phyloP scores from a whole-genome alignment of 1,284 basidiomycete species.

The Fomes fomentarius region DNA sequence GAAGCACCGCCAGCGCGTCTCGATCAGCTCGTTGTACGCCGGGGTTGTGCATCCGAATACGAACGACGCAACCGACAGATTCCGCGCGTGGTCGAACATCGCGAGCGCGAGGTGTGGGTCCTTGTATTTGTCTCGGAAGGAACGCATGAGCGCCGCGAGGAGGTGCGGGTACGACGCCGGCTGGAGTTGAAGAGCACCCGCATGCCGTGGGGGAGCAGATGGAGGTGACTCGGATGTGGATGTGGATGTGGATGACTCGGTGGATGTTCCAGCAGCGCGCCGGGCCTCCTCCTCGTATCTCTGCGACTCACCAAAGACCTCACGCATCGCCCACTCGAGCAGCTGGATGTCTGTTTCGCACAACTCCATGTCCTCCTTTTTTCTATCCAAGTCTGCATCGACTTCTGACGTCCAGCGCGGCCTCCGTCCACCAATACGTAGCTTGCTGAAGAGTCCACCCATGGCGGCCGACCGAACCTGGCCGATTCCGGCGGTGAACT shows the following conservation, averaged over 20 bases:
- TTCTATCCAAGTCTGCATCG: conserved; percentile 68
- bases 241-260: not conserved
- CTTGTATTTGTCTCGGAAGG: conserved; percentile 74
- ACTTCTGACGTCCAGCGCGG: conserved; percentile 54
- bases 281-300: conserved; percentile 51
- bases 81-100: conserved; percentile 78
- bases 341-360: conserved; percentile 75
- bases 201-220: conserved; percentile 19
- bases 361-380: conserved; percentile 75
- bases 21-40: conserved; percentile 85
- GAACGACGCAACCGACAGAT: conserved; percentile 75
- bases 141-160: conserved; percentile 73
- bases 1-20: conserved; percentile 82
- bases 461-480: conserved; percentile 15
- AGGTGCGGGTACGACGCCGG: conserved; percentile 74
- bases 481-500: conserved; percentile 16
- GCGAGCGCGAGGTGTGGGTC: conserved; percentile 85
- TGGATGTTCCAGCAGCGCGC: no score
- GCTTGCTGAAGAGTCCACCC: conserved; percentile 40
- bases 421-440: conserved; percentile 53
- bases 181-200: conserved; percentile 40
- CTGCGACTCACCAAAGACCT: conserved; percentile 67
- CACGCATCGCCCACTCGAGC: conserved; percentile 73
- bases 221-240: conserved; percentile 19
- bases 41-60: conserved; percentile 85